A percentile compares a stretch with the other conserved stretches of the same genome.
These are phyloP conservation scores for Gossypium herbaceum DNA, from an alignment of 345 rosid genomes.

Conservation along the genomic window DNA sequence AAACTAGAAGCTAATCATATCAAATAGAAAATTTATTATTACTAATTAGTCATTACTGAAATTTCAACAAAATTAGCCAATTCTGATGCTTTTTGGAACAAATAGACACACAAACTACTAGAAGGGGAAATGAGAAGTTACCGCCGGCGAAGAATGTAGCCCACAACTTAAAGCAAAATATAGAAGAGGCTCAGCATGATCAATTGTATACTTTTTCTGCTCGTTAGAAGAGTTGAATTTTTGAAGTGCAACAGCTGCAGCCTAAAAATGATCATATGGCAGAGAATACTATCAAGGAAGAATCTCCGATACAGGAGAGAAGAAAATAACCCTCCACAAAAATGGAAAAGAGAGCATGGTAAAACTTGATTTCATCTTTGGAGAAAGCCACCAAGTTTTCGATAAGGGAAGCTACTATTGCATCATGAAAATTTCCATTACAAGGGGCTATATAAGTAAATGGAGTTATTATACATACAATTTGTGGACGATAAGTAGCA, in stretches of 20 bases:
- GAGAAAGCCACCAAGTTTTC: conserved; percentile 5
- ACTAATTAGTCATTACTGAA: not conserved
- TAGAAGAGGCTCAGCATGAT: conserved; percentile 56
- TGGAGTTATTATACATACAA: conserved; percentile 37
- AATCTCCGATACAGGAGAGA: not conserved
- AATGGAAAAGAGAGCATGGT: not conserved
- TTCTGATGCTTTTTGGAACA: not conserved
- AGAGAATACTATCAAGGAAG: not conserved
- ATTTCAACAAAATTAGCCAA: not conserved
- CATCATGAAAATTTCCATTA: not conserved
- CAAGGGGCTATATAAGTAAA: conserved; percentile 9
- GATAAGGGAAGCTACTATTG: conserved; percentile 1
- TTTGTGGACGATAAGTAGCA: conserved; percentile 51
- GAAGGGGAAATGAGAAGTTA: conserved; percentile 25
- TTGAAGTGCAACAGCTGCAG: not conserved
- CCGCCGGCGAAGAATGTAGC: conserved; percentile 68
- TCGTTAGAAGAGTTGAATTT: conserved; percentile 31
- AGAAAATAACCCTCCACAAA: not conserved
- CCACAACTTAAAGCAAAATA: conserved; percentile 59
- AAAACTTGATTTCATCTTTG: not conserved
- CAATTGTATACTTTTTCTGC: conserved; percentile 42
- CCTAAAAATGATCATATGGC: not conserved
- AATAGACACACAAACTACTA: not conserved
- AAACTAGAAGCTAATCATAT: not conserved
- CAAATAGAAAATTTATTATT: conserved; percentile 5